A percentile compares a stretch with the other conserved stretches of the same genome.
Evolutionary conservation across 1,284 basidiomycete genomes (phyloP).

Genomic region (Trichosporon asahii): DNA sequence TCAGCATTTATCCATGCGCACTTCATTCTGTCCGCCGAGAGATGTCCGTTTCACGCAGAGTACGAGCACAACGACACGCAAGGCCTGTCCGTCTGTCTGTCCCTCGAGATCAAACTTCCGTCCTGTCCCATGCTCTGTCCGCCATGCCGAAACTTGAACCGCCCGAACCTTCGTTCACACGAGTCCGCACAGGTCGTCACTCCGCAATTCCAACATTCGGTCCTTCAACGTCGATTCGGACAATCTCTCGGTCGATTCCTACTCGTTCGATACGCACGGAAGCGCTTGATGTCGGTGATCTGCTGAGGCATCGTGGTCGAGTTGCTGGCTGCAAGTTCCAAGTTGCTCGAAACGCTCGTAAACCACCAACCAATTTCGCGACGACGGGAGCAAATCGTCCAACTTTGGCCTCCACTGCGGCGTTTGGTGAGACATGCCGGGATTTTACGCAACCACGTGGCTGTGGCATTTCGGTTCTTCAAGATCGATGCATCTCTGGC

Average conservation of each 20-base stretch:
- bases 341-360: background rate
- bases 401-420: background rate
- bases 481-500: background rate
- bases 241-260: slow-evolving; percentile 1
- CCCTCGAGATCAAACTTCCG: background rate
- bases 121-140: background rate
- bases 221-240: background rate
- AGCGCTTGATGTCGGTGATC: slow-evolving; percentile 97
- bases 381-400: background rate
- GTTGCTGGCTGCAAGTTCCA: slow-evolving; percentile 9
- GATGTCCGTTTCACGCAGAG: background rate
- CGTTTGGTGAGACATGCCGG: background rate
- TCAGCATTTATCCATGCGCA: background rate
- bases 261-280: slow-evolving; percentile 54
- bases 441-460: background rate
- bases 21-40: background rate
- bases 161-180: background rate
- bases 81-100: background rate
- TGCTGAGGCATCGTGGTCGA: slow-evolving; percentile 74
- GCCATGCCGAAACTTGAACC: background rate
- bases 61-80: background rate
- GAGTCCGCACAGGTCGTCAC: background rate
- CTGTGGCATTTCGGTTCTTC: background rate
- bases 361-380: background rate
- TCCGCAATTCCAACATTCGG: background rate